Evolutionary conservation across 306 rosid genomes (phyloP), one percentile per base, ranked within the genome.

Genomic region (Fragaria vesca): DNA sequence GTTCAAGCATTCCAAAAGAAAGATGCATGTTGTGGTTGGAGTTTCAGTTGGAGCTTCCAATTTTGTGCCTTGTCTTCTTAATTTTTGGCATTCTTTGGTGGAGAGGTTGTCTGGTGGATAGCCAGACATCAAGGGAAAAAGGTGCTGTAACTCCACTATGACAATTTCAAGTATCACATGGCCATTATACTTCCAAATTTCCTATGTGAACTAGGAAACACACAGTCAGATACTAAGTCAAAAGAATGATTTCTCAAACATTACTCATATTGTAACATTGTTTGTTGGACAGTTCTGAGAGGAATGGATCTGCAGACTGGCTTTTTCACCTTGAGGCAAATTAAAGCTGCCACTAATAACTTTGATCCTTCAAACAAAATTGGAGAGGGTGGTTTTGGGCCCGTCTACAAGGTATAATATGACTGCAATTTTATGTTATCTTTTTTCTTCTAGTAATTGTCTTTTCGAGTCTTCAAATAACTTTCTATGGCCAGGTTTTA

Each of bases 311-410:
- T 75, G 4, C 30, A 75, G 32, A 81, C 70, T 60, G 79, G 73
- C 10, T 66, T 42, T 54, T 62, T 76, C 46, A 70, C 72, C 6
- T 76, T 18, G 28, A 76, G 76, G n/a, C 66, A 74, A 55, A 38
- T 58, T 4, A 62, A 71, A 82, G 87, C 81, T 16, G 91, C 96
- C 66, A 90, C 96, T 17, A 79, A 88, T 66, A 84, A 83, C 76
- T 90, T 90, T 24, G 75, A 58, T 81, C 81, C 87, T 74, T 60
- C 28, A 62, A 90, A 88, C 76, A 86, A 81, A 83, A 69, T 90
- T 24, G 95, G 92, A 66, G 92, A 90, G 82, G 95, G 95, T 18
- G 96, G 93, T 82, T 90, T 90, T 84, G 96, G 96, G 76, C 78
- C 80, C 34, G 96, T 90, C 69, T 87, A 77, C 83, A 90, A 90